phyloP scores from a whole-genome alignment of 805 yeast genomes.

The Candida pseudofarinosa region DNA sequence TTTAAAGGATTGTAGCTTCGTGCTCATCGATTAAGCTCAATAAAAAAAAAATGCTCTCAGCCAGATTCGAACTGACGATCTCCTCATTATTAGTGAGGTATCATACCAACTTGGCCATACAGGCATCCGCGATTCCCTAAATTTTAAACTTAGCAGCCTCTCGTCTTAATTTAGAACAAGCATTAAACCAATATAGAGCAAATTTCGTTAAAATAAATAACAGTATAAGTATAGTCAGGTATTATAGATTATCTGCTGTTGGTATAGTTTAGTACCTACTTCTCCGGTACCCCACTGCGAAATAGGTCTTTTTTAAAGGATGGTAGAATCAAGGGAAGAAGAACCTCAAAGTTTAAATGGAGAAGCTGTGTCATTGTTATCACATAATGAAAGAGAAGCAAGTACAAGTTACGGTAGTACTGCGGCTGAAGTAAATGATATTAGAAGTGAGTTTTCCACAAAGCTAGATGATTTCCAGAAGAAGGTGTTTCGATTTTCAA shows the following conservation, averaged over 20 bases:
- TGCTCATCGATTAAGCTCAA: no score
- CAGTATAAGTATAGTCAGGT: no score
- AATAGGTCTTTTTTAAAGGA: not conserved
- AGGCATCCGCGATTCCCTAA: not conserved
- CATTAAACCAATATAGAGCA: no score
- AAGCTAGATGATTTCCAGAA: slow-evolving; percentile 4
- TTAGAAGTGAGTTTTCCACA: slow-evolving; percentile 3
- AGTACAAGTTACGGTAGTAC: not conserved
- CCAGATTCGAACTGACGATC: slow-evolving; percentile 24
- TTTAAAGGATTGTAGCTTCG: no score
- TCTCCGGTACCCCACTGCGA: not conserved
- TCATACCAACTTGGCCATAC: slow-evolving; percentile 25
- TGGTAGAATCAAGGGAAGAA: not conserved
- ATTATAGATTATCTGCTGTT: not conserved
- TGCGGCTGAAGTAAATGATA: not conserved
- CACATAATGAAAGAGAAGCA: not conserved
- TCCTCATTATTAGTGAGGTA: slow-evolving; percentile 25
- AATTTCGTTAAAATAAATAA: no score
- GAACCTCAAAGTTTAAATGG: not conserved
- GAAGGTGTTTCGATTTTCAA: slow-evolving; percentile 14
- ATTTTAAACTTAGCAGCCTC: not conserved
- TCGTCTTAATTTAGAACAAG: no score
- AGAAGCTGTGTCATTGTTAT: not conserved
- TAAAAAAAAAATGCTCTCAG: slow-evolving; percentile 18
- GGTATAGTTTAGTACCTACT: not conserved